Evolutionary conservation across 805 yeast species (phyloP).

Genomic region (Spathaspora sp.): DNA sequence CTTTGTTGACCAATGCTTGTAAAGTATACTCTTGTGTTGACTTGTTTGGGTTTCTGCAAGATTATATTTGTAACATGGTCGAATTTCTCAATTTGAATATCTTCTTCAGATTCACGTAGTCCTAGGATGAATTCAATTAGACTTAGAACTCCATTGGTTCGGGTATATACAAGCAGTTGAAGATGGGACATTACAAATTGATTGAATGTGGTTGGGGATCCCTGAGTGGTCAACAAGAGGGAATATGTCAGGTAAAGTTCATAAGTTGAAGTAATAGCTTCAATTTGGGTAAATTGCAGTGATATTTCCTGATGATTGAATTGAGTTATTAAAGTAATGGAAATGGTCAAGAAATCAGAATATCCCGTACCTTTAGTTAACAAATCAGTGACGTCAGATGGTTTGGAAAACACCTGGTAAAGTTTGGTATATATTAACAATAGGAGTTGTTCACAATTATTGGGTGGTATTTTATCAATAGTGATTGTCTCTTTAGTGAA

Average conservation of each 20-base stretch:
- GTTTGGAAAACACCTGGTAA: slow-evolving; percentile 25
- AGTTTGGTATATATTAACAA: slow-evolving; percentile 28
- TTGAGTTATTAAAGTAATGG: slow-evolving; percentile 37
- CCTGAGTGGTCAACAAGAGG: slow-evolving; percentile 46
- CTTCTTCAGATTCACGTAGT: slow-evolving; percentile 58
- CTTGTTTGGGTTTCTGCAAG: slow-evolving; percentile 54
- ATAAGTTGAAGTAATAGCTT: slow-evolving; percentile 58
- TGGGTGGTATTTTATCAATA: slow-evolving; percentile 3
- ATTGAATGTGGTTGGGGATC: slow-evolving; percentile 44
- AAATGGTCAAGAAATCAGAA: slow-evolving; percentile 52
- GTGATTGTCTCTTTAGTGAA: slow-evolving; percentile 31
- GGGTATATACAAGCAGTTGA: slow-evolving; percentile 48
- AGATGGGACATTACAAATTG: slow-evolving; percentile 46
- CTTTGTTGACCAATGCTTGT: slow-evolving; percentile 60
- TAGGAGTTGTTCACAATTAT: slow-evolving; percentile 15
- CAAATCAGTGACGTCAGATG: slow-evolving; percentile 49
- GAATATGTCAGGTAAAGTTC: slow-evolving; percentile 62
- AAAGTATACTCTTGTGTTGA: slow-evolving; percentile 51
- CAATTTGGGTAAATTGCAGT: slow-evolving; percentile 19
- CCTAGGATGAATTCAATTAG: slow-evolving; percentile 77
- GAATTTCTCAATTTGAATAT: slow-evolving; percentile 60
- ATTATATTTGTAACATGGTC: slow-evolving; percentile 65
- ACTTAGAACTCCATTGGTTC: slow-evolving; percentile 65
- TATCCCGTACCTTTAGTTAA: slow-evolving; percentile 64
- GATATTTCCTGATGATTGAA: slow-evolving; percentile 3